phyloP scores from a whole-genome alignment of 2,329 filamentous ascomycete genomes.

The Myrmaecium sp. region DNA sequence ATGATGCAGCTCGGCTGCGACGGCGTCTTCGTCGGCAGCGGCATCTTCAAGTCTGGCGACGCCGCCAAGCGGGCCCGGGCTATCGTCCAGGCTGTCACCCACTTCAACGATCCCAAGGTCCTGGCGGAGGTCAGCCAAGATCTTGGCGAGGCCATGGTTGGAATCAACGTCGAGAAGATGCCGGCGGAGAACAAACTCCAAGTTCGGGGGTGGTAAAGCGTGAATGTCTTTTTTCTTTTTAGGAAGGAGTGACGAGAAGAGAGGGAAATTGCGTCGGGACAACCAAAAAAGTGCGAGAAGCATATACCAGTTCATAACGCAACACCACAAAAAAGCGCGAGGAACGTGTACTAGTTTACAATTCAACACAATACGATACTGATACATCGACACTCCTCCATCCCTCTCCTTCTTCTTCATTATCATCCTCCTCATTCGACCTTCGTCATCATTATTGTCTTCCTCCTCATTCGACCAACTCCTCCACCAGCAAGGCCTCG shows the following conservation, averaged over 20 bases:
- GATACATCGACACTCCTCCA: too few relatives aligned
- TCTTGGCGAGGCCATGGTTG: conserved; percentile 95
- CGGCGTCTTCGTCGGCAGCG: conserved; percentile 89
- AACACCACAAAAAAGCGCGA: too few relatives aligned
- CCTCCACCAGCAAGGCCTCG: conserved; percentile 77
- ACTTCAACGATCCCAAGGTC: conserved; percentile 72
- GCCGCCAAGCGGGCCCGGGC: conserved; percentile 79
- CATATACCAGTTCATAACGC: too few relatives aligned
- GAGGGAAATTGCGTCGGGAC: too few relatives aligned
- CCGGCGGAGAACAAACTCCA: conserved; percentile 66
- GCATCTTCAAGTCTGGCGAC: conserved; percentile 95
- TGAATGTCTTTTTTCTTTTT: too few relatives aligned
- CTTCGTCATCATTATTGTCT: too few relatives aligned
- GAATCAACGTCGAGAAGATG: conserved; percentile 74
- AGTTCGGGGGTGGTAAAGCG: conserved; percentile 72
- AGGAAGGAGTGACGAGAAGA: too few relatives aligned
- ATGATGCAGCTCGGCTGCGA: conserved; percentile 99
- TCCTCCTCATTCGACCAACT: conserved; percentile 28
- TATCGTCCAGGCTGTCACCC: conserved; percentile 86
- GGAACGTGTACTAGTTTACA: too few relatives aligned
- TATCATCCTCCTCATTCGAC: too few relatives aligned
- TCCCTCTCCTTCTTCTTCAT: background rate
- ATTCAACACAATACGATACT: too few relatives aligned
- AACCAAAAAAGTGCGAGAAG: too few relatives aligned
- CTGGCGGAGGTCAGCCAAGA: conserved; percentile 76